phyloP scores from a whole-genome alignment of 371 early-diverging fungal species.

The Lichtheimia corymbifera region DNA sequence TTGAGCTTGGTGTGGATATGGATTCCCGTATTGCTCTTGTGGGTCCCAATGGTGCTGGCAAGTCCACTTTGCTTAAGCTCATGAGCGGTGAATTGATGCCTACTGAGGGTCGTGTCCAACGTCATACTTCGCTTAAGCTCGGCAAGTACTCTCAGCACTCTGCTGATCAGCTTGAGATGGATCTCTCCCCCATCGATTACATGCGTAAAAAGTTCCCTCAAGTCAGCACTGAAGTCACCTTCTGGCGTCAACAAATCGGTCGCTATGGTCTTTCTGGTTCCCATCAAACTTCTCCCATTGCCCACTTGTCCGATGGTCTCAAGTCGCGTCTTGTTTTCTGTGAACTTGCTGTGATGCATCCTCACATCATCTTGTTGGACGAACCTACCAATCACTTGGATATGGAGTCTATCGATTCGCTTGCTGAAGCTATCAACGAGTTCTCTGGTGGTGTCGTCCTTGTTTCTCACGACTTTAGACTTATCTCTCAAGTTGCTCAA shows the following conservation, averaged over 20 bases:
- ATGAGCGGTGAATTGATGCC: conserved; percentile 86
- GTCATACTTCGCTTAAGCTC: conserved; percentile 90
- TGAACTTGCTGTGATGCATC: conserved; percentile 85
- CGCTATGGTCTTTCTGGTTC: conserved; percentile 93
- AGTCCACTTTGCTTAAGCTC: conserved; percentile 93
- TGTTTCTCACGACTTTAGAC: conserved; percentile 99
- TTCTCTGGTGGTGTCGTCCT: conserved; percentile 98
- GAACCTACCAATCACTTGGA: conserved; percentile 97
- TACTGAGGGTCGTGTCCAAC: conserved; percentile 85
- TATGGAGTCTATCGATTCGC: conserved; percentile 95
- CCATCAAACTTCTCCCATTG: conserved; percentile 90
- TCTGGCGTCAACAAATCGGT: conserved; percentile 91
- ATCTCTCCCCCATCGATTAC: conserved; percentile 89
- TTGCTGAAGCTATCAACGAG: conserved; percentile 94
- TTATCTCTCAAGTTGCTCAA: conserved; percentile 94
- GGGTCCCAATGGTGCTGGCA: conserved; percentile 93
- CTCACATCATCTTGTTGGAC: conserved; percentile 96
- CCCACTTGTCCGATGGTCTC: conserved; percentile 91
- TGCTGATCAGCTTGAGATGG: conserved; percentile 88
- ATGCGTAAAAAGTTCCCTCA: conserved; percentile 84
- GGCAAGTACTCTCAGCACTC: conserved; percentile 99
- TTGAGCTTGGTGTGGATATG: conserved; percentile 95
- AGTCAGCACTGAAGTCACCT: conserved; percentile 44
- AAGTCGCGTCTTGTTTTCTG: conserved; percentile 96
- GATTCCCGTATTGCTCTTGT: conserved; percentile 93